These are phyloP conservation scores for Beta vulgaris DNA, from an alignment of 148 eudicot species.

Conservation along the genomic window DNA sequence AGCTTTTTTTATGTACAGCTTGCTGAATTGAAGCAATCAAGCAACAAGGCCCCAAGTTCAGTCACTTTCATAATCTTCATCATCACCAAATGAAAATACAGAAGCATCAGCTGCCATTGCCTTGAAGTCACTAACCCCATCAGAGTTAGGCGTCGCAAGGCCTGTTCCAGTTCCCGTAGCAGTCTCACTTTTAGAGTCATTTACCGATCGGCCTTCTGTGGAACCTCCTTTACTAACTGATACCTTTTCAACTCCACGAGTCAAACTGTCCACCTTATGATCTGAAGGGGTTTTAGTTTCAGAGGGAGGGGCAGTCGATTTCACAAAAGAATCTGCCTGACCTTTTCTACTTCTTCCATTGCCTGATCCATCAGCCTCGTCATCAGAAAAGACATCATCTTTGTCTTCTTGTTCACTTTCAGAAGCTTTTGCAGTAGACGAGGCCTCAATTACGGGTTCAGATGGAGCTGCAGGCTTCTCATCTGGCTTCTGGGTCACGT, in stretches of 20 bases:
- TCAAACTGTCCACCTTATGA: conserved; percentile 42
- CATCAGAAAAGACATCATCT: conserved; percentile 88
- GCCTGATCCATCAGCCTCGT: conserved; percentile 56
- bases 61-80: conserved; percentile 87
- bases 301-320: conserved; percentile 32
- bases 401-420: conserved; percentile 37
- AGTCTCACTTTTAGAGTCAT: conserved; percentile 37
- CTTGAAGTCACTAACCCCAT: conserved; percentile 81
- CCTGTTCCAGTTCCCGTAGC: conserved; percentile 14
- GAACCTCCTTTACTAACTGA: conserved; percentile 47
- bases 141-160: conserved; percentile 35
- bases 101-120: conserved; percentile 99
- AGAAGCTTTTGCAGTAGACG: conserved; percentile 32
- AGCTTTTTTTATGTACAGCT: conserved; percentile 43
- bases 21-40: conserved; percentile 16
- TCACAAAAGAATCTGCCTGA: conserved; percentile 32
- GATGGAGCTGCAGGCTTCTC: conserved; percentile 41
- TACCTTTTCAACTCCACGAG: conserved; percentile 51
- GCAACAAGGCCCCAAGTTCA: conserved; percentile 28
- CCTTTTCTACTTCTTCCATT: conserved; percentile 41
- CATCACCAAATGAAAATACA: conserved; percentile 91
- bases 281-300: conserved; percentile 32
- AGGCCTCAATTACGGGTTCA: conserved; percentile 29
- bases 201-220: conserved; percentile 23
- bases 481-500: conserved; percentile 34